Evolutionary conservation across 1,284 basidiomycete genomes (phyloP).

Genomic region (Puccinia novopanici): DNA sequence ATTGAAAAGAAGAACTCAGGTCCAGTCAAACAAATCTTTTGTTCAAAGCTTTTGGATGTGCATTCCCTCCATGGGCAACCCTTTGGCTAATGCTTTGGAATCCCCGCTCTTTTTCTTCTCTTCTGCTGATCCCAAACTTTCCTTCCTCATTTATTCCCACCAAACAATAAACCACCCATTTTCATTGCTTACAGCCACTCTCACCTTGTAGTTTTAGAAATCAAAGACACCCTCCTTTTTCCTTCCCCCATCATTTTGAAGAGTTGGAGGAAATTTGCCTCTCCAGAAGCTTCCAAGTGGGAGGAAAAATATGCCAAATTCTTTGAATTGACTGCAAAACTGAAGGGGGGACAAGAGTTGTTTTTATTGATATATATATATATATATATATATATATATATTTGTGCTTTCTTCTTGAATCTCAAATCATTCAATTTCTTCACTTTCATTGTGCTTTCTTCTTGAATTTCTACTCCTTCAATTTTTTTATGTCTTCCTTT

Average conservation of each 20-base stretch:
- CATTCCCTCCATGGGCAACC: no score
- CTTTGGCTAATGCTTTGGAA: background rate
- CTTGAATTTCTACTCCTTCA: no score
- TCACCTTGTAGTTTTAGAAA: background rate
- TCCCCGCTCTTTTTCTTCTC: conserved; percentile 14
- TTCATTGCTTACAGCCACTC: background rate
- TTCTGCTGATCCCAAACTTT: background rate
- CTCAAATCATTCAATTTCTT: no score
- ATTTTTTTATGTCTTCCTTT: no score
- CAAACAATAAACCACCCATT: conserved; percentile 8
- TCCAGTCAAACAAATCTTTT: no score
- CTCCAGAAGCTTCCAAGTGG: background rate
- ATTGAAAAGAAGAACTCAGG: no score
- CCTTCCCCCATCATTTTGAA: background rate
- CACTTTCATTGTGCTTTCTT: no score
- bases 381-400: no score
- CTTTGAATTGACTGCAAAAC: background rate
- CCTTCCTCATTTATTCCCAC: background rate
- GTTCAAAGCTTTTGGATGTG: no score
- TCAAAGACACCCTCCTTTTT: background rate
- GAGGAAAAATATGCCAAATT: background rate
- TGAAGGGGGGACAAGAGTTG: no score
- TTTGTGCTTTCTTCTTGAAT: no score
- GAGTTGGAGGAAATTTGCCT: background rate
- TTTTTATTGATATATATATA: no score